phyloP scores from a whole-genome alignment of 2,329 filamentous ascomycete genomes.

The Fusarium torulosum region DNA sequence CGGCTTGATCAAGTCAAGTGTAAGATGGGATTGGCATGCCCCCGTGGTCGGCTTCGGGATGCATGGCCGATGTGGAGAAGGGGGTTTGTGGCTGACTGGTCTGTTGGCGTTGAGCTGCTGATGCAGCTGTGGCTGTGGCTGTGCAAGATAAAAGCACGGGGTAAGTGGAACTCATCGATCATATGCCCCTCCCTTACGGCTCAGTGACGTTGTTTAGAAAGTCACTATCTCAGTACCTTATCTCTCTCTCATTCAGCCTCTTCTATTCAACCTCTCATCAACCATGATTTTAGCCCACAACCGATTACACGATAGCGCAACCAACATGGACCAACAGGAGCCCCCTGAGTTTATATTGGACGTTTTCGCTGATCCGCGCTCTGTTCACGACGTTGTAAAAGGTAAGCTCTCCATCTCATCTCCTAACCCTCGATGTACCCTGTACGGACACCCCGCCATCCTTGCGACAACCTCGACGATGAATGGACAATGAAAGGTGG shows the following conservation, averaged over 20 bases:
- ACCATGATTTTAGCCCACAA: slow-evolving; percentile 45
- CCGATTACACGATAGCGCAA: slow-evolving; percentile 36
- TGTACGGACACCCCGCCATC: slow-evolving; percentile 37
- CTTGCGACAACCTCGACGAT: slow-evolving; percentile 21
- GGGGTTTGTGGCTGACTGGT: slow-evolving; percentile 5
- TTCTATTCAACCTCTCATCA: slow-evolving; percentile 15
- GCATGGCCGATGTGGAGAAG: slow-evolving; percentile 18
- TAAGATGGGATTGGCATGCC: slow-evolving; percentile 13
- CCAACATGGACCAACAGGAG: slow-evolving; percentile 62
- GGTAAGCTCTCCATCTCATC: slow-evolving; percentile 64
- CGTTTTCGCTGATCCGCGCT: slow-evolving; percentile 90
- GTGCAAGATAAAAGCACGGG: slow-evolving; percentile 20
- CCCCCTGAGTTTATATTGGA: slow-evolving; percentile 93
- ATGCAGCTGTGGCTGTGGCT: slow-evolving; percentile 4
- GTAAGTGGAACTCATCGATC: slow-evolving; percentile 23
- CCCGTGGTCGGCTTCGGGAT: slow-evolving; percentile 28
- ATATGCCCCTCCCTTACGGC: slow-evolving; percentile 28
- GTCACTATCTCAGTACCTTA: slow-evolving; percentile 8
- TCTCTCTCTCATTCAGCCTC: slow-evolving; percentile 12
- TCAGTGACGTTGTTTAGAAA: slow-evolving; percentile 32
- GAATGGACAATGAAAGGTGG: not conserved
- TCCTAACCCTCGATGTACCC: slow-evolving; percentile 41
- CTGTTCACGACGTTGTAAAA: slow-evolving; percentile 92
- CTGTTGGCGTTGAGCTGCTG: no score
- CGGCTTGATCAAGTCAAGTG: slow-evolving; percentile 26